Conservation (phyloP, 352 stramenopile species). For the Phytophthora melonis region DNA sequence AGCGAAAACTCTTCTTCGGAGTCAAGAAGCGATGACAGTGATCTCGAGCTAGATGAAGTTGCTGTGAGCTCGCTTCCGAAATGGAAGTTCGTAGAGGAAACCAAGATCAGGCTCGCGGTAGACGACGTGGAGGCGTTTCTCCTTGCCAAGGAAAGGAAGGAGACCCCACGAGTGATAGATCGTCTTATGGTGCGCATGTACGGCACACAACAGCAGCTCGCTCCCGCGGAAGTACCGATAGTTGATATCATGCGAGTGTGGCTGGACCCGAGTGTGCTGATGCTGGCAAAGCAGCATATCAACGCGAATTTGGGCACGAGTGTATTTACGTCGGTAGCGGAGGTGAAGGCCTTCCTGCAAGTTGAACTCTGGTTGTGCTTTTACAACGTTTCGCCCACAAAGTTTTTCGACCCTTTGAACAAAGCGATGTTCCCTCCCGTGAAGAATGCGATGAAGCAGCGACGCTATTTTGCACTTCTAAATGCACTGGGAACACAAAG, state of each 20-base stretch:
- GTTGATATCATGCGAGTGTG: constrained; percentile 4
- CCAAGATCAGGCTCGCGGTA: neutral
- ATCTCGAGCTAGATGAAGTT: neutral
- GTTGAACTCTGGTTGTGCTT: constrained; percentile 5
- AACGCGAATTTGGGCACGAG: constrained; percentile 2
- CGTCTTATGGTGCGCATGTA: constrained; percentile 8
- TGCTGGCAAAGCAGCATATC: constrained; percentile 8
- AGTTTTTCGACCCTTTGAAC: constrained; percentile 1
- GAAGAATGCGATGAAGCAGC: constrained; percentile 1
- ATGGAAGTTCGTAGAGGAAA: neutral
- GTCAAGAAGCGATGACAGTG: neutral
- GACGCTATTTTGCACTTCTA: constrained; percentile 4
- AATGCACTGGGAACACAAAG: constrained; percentile 1
- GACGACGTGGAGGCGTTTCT: constrained; percentile 4
- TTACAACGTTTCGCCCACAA: constrained; percentile 3
- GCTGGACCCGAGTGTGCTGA: neutral
- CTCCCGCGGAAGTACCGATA: constrained; percentile 3
- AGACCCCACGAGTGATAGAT: neutral
- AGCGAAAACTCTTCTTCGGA: neutral
- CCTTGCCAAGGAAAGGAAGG: neutral
- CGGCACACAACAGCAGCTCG: neutral
- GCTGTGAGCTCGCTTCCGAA: constrained; percentile 1
- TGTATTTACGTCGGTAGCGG: neutral
- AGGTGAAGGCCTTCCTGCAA: constrained; percentile 6
- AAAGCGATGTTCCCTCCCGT: constrained; percentile 1